Evolutionary conservation across 306 rosid species (phyloP), one percentile per base, ranked within the genome.

Genomic region (Geum urbanum): DNA sequence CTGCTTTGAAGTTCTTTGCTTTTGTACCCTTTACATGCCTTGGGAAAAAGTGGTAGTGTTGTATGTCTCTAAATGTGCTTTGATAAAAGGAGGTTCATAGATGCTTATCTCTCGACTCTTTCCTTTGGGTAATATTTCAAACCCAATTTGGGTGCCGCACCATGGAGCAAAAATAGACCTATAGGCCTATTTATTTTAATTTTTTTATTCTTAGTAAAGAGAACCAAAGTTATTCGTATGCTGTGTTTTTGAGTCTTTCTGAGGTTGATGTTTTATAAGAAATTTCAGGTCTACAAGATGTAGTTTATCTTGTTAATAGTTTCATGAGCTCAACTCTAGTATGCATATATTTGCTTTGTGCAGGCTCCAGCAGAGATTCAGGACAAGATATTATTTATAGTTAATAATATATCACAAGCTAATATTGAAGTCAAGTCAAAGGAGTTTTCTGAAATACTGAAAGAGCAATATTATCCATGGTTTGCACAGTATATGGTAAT

Each of bases 401-500:
- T 91, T 65, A 95, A 95, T 72, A 95, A 95, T 78, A 81, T 95
- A 67, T 84, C 99, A 46, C 77, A 55, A 76, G 64, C 90, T 67
- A 95, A 95, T 78, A 32, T 83, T 67, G 99, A 95, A 71, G 81
- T 83, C 47, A 95, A 91, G 81, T 84, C 91, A 63, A 95, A 86
- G 77, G 96, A 91, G 53, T 76, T 91, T 46, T 69, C 78, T 40
- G 97, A 95, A 67, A 78, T 87, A 79, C 74, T 91, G 72, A 89
- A 91, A 78, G 97, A 87, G 83, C 95, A 84, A 74, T 86, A 86
- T 79, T 78, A 86, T 86, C 90, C 97, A 20, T 95, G 99, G 99
- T 95, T 95, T 87, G 97, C 99, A 0, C 90, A 95, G 78, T 95
- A 95, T 80, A 91, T 95, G 96, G 99, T 95, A 55, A 91, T 91